These are phyloP conservation scores for Dendrocalamus latiflorus DNA, from an alignment of 202 grass and related monocot genomes.

Conservation along the genomic window DNA sequence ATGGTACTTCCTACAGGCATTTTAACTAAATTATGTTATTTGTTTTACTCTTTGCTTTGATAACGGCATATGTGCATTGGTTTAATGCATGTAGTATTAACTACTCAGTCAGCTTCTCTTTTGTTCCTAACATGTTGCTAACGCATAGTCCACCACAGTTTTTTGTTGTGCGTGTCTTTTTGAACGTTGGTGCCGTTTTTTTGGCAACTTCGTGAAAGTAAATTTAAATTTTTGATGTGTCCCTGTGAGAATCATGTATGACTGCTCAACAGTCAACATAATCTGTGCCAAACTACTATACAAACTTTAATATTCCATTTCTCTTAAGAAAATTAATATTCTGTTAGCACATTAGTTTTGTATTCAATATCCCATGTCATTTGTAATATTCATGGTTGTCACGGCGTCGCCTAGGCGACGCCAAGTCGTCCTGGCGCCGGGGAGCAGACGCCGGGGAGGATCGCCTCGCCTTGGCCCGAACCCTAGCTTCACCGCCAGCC, in stretches of 20 bases:
- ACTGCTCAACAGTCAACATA: not conserved
- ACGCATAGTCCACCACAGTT: not conserved
- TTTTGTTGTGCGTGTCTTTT: not conserved
- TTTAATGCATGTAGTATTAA: not conserved
- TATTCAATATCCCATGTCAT: not conserved
- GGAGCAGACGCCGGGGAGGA: too few relatives aligned
- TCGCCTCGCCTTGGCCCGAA: too few relatives aligned
- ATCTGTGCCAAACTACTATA: not conserved
- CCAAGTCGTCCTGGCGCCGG: too few relatives aligned
- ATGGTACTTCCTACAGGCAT: conserved; percentile 39
- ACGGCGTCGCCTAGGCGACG: too few relatives aligned
- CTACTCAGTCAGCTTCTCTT: not conserved
- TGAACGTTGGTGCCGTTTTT: not conserved
- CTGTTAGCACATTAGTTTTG: not conserved
- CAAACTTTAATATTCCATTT: not conserved
- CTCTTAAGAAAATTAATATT: not conserved
- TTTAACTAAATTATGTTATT: not conserved
- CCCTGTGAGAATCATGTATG: not conserved
- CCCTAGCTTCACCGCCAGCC: too few relatives aligned
- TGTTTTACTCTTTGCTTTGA: not conserved
- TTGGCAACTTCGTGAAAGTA: not conserved
- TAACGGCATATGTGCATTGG: not conserved
- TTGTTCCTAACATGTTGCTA: not conserved
- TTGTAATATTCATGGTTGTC: not conserved
- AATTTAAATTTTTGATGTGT: not conserved